Evolutionary conservation across 352 stramenopile species (phyloP).

Genomic region (Globisporangium solare): DNA sequence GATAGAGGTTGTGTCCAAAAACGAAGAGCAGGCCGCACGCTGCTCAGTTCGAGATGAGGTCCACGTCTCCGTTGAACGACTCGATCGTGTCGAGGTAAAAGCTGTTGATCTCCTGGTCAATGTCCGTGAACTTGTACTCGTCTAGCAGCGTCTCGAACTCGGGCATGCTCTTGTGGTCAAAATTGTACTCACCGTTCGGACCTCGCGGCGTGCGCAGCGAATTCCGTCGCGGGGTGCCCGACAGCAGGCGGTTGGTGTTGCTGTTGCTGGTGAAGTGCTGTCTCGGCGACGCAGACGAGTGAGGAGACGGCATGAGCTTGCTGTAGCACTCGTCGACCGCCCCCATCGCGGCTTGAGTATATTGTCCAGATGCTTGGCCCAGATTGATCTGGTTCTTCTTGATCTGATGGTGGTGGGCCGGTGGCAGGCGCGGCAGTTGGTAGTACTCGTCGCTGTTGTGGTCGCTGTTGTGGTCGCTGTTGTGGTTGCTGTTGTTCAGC

Average conservation of each 20-base stretch:
- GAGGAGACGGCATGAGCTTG: slow-evolving; percentile 25
- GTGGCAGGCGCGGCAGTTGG: neutral
- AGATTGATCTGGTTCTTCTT: slow-evolving; percentile 13
- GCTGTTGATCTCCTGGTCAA: slow-evolving; percentile 77
- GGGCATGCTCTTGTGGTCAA: slow-evolving; percentile 41
- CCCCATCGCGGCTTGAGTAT: slow-evolving; percentile 21
- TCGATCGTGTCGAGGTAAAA: slow-evolving; percentile 79
- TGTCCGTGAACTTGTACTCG: slow-evolving; percentile 78
- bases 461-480: slow-evolving; percentile 3
- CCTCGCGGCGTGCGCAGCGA: slow-evolving; percentile 21
- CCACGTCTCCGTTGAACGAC: slow-evolving; percentile 49
- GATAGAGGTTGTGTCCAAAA: no score
- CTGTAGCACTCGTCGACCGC: slow-evolving; percentile 58
- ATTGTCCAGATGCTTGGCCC: neutral
- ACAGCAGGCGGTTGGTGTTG: slow-evolving; percentile 2
- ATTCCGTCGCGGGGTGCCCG: slow-evolving; percentile 3
- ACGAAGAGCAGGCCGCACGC: no score
- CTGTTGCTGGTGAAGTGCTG: slow-evolving; percentile 7
- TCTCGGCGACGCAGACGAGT: slow-evolving; percentile 23
- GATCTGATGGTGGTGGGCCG: slow-evolving; percentile 9
- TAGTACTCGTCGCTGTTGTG: neutral
- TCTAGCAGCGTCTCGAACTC: slow-evolving; percentile 75
- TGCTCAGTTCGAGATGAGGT: slow-evolving; percentile 52
- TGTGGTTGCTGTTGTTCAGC: neutral
- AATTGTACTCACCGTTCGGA: slow-evolving; percentile 21